These are phyloP conservation scores for Physcomitrellopsis africana DNA, from an alignment of 225 moss, liverwort and hornwort species.

Conservation along the genomic window DNA sequence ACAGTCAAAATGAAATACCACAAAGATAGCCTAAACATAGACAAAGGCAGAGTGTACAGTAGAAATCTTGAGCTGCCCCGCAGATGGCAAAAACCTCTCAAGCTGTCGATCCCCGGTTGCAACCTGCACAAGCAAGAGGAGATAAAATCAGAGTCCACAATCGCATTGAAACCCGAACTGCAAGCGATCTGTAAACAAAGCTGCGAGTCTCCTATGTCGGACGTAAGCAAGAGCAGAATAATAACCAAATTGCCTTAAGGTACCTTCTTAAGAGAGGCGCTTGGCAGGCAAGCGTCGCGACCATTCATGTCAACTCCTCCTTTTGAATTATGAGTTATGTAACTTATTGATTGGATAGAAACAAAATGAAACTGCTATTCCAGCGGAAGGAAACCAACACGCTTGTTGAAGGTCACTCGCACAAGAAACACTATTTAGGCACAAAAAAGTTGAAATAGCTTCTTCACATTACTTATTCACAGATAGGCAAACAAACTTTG, in stretches of 20 bases:
- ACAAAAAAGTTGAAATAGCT: no score
- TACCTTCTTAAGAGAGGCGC: background rate
- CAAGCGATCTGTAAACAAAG: background rate
- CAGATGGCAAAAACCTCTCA: background rate
- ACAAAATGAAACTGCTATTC: background rate
- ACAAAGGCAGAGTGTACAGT: background rate
- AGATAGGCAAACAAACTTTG: no score
- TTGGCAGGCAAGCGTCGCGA: constrained; percentile 17
- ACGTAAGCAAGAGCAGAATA: background rate
- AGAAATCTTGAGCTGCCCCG: background rate
- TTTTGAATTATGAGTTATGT: background rate
- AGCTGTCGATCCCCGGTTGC: background rate
- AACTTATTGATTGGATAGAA: background rate
- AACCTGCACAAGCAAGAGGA: background rate
- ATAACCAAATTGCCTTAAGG: background rate
- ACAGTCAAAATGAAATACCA: background rate
- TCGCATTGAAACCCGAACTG: background rate
- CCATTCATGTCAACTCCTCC: constrained; percentile 3
- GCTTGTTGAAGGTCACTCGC: no score
- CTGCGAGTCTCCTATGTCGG: background rate
- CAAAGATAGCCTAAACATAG: background rate
- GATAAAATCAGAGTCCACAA: background rate
- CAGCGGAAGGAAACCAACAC: no score
- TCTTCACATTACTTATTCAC: no score
- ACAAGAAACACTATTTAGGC: no score